A percentile compares a stretch with the other conserved stretches of the same genome.
Evolutionary conservation across 495 filamentous ascomycete species (phyloP).

Genomic region (Polyplosphaeria fusca): DNA sequence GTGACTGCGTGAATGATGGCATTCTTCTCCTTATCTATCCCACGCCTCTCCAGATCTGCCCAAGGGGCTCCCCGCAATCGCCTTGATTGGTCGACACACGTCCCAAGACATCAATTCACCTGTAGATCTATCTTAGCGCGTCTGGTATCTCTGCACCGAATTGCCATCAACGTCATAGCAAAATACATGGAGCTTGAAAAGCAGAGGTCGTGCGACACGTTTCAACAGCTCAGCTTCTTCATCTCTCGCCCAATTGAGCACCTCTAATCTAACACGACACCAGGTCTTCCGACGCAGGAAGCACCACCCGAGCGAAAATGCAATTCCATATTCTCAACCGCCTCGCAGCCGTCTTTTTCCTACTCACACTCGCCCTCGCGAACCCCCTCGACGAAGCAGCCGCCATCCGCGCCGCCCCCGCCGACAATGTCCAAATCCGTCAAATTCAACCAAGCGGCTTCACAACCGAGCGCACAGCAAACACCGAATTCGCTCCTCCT

Average conservation of each 20-base stretch:
- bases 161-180: slow-evolving; percentile 11
- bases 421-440: neutral
- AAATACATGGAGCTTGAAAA: neutral
- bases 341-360: neutral
- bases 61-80: neutral
- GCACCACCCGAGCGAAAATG: too few relatives aligned
- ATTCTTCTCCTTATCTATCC: neutral
- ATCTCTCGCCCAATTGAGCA: too few relatives aligned
- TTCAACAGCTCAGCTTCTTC: neutral
- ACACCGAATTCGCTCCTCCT: slow-evolving; percentile 1
- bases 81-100: neutral
- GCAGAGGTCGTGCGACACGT: neutral
- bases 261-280: too few relatives aligned
- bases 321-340: neutral
- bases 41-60: neutral
- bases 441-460: neutral
- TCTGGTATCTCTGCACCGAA: neutral
- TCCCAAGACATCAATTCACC: neutral
- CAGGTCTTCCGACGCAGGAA: too few relatives aligned
- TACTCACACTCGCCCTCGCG: neutral
- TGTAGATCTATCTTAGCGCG: slow-evolving; percentile 2
- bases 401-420: neutral
- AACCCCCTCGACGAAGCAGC: neutral
- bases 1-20: too few relatives aligned
- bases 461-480: neutral